phyloP scores from a whole-genome alignment of 2,329 filamentous ascomycete species.

The Claviceps sp. region DNA sequence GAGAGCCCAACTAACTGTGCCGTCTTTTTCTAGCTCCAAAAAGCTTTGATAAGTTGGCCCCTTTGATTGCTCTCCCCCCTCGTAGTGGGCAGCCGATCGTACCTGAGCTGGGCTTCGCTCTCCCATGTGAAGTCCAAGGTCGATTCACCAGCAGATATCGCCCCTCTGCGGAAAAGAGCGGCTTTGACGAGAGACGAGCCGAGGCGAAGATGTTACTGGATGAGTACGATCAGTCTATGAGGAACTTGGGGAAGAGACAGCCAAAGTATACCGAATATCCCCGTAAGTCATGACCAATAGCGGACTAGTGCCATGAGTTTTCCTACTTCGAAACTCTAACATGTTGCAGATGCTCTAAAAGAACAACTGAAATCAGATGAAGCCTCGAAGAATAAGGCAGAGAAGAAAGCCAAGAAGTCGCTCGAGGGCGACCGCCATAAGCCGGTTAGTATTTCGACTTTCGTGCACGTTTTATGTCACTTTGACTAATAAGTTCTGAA shows the following conservation, averaged over 20 bases:
- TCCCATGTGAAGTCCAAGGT: constrained; percentile 32
- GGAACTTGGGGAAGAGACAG: constrained; percentile 25
- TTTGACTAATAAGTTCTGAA: constrained; percentile 6
- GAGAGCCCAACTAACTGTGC: background rate
- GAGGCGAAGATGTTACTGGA: constrained; percentile 27
- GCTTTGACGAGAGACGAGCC: constrained; percentile 26
- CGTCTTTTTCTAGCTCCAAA: constrained; percentile 19
- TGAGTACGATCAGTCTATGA: constrained; percentile 29
- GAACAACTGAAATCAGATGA: constrained; percentile 34
- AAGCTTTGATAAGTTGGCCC: constrained; percentile 30
- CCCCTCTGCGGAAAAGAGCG: constrained; percentile 24
- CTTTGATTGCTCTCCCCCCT: constrained; percentile 27
- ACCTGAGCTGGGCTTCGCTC: constrained; percentile 23
- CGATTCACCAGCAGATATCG: constrained; percentile 27
- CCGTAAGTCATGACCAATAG: constrained; percentile 13
- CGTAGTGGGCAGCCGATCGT: constrained; percentile 25
- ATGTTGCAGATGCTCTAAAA: constrained; percentile 25
- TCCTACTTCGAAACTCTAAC: background rate
- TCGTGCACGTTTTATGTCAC: background rate
- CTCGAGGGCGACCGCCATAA: constrained; percentile 26
- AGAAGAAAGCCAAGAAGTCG: constrained; percentile 31
- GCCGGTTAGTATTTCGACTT: constrained; percentile 18
- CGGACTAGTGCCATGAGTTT: background rate
- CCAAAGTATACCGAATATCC: constrained; percentile 35
- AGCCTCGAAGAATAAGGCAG: constrained; percentile 30